These are phyloP conservation scores for Penicillium odoratum DNA, from an alignment of 495 filamentous ascomycete species.

Conservation along the genomic window DNA sequence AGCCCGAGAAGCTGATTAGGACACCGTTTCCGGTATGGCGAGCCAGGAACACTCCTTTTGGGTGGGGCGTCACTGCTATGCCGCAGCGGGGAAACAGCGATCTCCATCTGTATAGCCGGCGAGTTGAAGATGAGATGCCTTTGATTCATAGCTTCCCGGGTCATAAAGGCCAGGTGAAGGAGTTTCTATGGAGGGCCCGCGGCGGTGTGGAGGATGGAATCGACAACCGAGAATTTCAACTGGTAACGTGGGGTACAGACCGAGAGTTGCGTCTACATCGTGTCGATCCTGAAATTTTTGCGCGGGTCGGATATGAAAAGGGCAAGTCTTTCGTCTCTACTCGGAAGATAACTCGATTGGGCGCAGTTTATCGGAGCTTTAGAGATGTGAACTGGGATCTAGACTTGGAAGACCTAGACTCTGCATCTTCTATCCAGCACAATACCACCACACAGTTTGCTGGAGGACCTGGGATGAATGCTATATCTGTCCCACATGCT, in stretches of 20 bases:
- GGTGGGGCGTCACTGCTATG: constrained; percentile 85
- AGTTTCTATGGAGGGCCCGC: constrained; percentile 88
- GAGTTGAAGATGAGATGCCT: constrained; percentile 47
- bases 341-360: constrained; percentile 74
- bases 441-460: constrained; percentile 24
- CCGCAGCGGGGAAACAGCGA: constrained; percentile 82
- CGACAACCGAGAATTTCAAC: constrained; percentile 89
- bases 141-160: constrained; percentile 75
- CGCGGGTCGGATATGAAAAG: constrained; percentile 74
- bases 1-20: constrained; percentile 70
- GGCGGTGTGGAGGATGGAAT: constrained; percentile 67
- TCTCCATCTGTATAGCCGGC: constrained; percentile 83
- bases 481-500: constrained; percentile 46
- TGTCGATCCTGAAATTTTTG: constrained; percentile 62
- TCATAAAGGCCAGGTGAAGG: constrained; percentile 84
- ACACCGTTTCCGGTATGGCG: constrained; percentile 90
- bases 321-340: constrained; percentile 63
- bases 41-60: constrained; percentile 92
- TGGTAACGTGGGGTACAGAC: constrained; percentile 92
- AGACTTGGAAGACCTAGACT: constrained; percentile 36
- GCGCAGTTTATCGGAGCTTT: constrained; percentile 84
- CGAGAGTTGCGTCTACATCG: constrained; percentile 77
- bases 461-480: constrained; percentile 49
- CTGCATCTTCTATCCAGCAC: constrained; percentile 31
- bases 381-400: constrained; percentile 54